phyloP scores from a whole-genome alignment of 2,329 filamentous ascomycete species.

The Claviceps monticola region DNA sequence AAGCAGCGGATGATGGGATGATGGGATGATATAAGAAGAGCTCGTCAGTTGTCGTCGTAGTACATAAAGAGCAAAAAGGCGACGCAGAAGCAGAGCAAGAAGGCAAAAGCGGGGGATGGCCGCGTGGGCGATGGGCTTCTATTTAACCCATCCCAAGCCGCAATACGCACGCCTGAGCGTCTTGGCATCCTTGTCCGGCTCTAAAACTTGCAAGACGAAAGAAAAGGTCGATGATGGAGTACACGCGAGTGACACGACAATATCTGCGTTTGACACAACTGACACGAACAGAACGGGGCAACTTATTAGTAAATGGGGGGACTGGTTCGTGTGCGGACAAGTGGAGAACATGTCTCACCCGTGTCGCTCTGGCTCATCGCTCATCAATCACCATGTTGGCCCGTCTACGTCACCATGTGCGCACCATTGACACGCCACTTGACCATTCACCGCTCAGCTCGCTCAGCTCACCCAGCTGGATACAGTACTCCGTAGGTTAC shows the following conservation, averaged over 20 bases:
- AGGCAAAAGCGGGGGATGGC: neutral
- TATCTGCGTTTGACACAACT: too few relatives aligned
- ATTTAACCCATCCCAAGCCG: neutral
- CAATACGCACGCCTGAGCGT: too few relatives aligned
- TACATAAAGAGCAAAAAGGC: neutral
- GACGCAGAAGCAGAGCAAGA: neutral
- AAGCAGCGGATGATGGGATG: neutral
- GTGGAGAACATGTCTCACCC: too few relatives aligned
- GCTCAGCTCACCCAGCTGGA: too few relatives aligned
- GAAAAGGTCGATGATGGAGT: too few relatives aligned
- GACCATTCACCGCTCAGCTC: neutral
- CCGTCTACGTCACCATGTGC: neutral
- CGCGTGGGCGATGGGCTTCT: neutral
- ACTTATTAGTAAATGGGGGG: too few relatives aligned
- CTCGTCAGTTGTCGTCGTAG: neutral
- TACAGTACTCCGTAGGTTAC: too few relatives aligned
- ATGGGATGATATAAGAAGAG: neutral
- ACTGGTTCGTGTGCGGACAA: too few relatives aligned
- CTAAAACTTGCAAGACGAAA: too few relatives aligned
- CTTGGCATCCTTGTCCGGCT: neutral
- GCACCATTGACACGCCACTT: neutral
- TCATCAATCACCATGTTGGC: constrained; percentile 6
- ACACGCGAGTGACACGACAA: too few relatives aligned
- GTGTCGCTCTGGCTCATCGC: too few relatives aligned
- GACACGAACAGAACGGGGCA: too few relatives aligned